A percentile compares a stretch with the other conserved stretches of the same genome.
phyloP scores from a whole-genome alignment of 129 eudicot genomes.

The Heracleum sosnowskyi region DNA sequence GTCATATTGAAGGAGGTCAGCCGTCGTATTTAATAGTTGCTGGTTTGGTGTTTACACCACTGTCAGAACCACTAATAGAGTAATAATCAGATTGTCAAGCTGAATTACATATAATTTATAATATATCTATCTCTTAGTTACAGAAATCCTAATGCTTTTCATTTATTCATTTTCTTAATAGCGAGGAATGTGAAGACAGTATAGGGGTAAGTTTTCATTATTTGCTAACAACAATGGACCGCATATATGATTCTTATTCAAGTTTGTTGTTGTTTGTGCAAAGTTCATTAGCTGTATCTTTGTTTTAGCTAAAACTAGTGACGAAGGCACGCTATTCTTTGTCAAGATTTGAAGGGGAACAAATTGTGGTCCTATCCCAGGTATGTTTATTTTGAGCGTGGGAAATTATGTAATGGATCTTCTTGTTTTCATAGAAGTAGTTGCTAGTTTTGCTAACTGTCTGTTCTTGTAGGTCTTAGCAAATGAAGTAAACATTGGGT shows the following conservation, averaged over 20 bases:
- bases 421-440: neutral
- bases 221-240: neutral
- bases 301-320: constrained; percentile 63
- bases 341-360: constrained; percentile 89
- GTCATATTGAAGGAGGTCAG: constrained; percentile 83
- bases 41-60: constrained; percentile 92
- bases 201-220: constrained; percentile 55
- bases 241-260: neutral
- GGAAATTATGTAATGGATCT: neutral
- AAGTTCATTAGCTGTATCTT: constrained; percentile 11
- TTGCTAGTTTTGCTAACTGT: neutral
- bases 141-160: constrained; percentile 2
- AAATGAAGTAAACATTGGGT: constrained; percentile 89
- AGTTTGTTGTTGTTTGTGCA: neutral
- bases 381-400: constrained; percentile 21
- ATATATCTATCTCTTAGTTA: neutral
- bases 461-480: constrained; percentile 60
- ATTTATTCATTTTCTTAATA: constrained; percentile 23
- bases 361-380: constrained; percentile 87
- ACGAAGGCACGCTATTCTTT: constrained; percentile 83
- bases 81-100: constrained; percentile 23
- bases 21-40: constrained; percentile 87
- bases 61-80: constrained; percentile 94
- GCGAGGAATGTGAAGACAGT: constrained; percentile 87
- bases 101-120: neutral